A percentile compares a stretch with the other conserved stretches of the same genome.
These are phyloP conservation scores for Paramecium caudatum DNA, from an alignment of 73 alveolate genomes.

Conservation along the genomic window DNA sequence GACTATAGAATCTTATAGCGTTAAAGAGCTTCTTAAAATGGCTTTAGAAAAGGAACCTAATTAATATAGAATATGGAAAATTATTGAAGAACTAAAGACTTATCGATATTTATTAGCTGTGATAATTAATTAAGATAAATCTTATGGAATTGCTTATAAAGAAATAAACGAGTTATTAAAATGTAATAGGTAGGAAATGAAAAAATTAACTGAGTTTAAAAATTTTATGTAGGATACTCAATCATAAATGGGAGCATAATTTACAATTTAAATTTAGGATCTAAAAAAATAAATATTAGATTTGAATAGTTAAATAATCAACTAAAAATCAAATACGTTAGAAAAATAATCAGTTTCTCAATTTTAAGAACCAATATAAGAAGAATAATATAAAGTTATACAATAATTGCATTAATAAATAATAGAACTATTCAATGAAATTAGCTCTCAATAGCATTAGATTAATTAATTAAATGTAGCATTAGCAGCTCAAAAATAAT, in stretches of 20 bases:
- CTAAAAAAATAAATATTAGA: background rate
- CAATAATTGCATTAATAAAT: background rate
- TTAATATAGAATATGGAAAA: background rate
- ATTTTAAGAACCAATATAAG: background rate
- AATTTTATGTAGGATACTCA: background rate
- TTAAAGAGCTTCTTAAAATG: background rate
- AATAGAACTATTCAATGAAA: background rate
- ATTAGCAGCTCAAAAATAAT: background rate
- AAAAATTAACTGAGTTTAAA: background rate
- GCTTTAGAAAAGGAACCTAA: background rate
- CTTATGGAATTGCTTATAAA: constrained; percentile 30
- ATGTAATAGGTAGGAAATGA: background rate
- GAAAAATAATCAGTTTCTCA: background rate
- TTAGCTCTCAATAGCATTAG: background rate
- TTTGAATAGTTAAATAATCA: background rate
- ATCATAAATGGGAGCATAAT: background rate
- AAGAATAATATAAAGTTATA: background rate
- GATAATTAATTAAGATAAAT: background rate
- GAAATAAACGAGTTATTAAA: constrained; percentile 58
- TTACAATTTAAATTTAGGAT: background rate
- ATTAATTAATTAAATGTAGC: background rate
- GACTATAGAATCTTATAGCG: background rate
- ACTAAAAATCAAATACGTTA: background rate
- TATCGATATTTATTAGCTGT: constrained; percentile 1
- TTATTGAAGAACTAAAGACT: background rate